phyloP scores from a whole-genome alignment of 768 basidiomycete species.

The Stropharia rugosoannulata region DNA sequence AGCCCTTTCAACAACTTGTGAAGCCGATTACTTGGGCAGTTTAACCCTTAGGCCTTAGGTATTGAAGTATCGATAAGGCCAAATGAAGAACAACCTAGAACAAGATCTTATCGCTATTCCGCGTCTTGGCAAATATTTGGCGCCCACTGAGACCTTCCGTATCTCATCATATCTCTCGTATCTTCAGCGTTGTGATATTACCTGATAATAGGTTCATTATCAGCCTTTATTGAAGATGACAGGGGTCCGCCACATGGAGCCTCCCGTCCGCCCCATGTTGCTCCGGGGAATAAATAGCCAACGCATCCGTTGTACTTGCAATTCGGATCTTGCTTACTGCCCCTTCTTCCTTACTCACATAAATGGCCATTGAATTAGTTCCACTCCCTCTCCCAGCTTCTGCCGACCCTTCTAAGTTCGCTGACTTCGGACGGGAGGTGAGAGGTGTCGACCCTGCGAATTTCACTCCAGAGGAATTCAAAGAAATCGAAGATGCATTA shows the following conservation, averaged over 20 bases:
- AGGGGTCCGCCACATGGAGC: not conserved
- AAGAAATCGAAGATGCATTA: constrained; percentile 66
- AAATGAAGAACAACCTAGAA: too few species aligned
- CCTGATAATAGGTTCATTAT: not conserved
- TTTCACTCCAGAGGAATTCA: constrained; percentile 59
- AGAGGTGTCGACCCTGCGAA: constrained; percentile 68
- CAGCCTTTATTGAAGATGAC: not conserved
- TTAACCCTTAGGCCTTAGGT: too few species aligned
- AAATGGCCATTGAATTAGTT: constrained; percentile 66
- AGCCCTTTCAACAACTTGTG: too few species aligned
- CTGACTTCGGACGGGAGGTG: constrained; percentile 75
- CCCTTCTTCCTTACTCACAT: not conserved
- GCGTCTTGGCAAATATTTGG: too few species aligned
- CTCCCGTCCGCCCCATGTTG: not conserved
- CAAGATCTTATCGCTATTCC: too few species aligned
- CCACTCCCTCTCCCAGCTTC: constrained; percentile 73
- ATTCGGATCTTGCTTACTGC: constrained; percentile 5
- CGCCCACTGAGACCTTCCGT: too few species aligned
- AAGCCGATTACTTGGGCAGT: too few species aligned
- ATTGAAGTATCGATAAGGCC: too few species aligned
- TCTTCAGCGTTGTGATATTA: not conserved
- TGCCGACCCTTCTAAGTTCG: constrained; percentile 65
- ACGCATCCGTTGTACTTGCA: not conserved
- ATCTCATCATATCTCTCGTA: not conserved
- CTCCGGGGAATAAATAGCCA: constrained; percentile 11